Conservation (phyloP, 345 rosid genomes). For the Theobroma cacao region DNA sequence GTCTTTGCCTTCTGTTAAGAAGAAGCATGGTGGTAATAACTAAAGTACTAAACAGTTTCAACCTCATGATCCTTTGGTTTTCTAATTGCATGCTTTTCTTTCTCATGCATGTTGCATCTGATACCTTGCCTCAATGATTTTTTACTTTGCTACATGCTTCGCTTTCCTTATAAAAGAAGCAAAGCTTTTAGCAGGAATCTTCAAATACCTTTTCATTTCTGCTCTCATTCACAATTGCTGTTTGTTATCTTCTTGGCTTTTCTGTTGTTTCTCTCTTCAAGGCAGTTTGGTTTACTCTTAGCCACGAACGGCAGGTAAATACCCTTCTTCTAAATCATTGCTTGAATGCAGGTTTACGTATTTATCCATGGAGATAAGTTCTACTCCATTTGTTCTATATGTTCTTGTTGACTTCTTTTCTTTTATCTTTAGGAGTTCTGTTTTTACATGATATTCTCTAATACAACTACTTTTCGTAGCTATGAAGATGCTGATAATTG, state of each 20-base stretch:
- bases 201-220: neutral
- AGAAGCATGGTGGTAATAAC: neutral
- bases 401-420: neutral
- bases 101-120: neutral
- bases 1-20: neutral
- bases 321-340: neutral
- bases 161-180: slow-evolving; percentile 5
- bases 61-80: neutral
- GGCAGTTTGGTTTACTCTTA: neutral
- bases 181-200: slow-evolving; percentile 5
- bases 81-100: neutral
- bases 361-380: neutral
- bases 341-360: neutral
- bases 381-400: neutral
- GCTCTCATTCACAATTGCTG: neutral
- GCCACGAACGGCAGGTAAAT: neutral
- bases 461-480: neutral
- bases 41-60: neutral
- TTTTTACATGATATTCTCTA: too few species aligned
- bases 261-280: neutral
- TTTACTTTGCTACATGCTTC: neutral
- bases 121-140: slow-evolving; percentile 2
- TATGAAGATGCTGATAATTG: neutral
- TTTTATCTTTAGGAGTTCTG: neutral
- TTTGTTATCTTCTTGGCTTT: neutral